A percentile compares a stretch with the other conserved stretches of the same genome.
These are phyloP conservation scores for Apiospora rasikravindrae DNA, from an alignment of 2,329 filamentous ascomycete species.

Conservation along the genomic window DNA sequence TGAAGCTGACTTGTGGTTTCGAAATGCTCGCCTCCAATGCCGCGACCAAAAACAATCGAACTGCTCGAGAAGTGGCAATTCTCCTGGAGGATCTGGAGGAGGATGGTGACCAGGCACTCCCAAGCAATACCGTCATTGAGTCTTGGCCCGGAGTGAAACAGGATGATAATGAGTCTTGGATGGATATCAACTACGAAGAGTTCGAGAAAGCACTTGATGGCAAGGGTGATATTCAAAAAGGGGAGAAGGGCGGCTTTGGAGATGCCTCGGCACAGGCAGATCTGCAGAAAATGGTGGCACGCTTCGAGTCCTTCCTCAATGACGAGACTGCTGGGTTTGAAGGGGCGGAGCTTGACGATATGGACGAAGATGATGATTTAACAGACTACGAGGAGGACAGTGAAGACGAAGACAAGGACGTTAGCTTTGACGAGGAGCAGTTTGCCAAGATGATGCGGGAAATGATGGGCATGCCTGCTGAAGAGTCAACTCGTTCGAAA, in stretches of 20 bases:
- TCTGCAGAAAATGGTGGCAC: conserved; percentile 86
- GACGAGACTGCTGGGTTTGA: conserved; percentile 83
- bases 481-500: conserved; percentile 15
- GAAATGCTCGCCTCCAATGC: conserved; percentile 81
- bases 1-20: conserved; percentile 90
- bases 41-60: conserved; percentile 69
- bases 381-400: conserved; percentile 57
- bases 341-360: conserved; percentile 74
- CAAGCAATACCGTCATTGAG: conserved; percentile 74
- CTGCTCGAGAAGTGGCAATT: conserved; percentile 76
- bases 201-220: conserved; percentile 80
- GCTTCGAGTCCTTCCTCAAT: conserved; percentile 92
- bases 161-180: conserved; percentile 89
- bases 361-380: conserved; percentile 68
- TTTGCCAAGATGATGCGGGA: conserved; percentile 89
- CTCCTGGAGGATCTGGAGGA: conserved; percentile 76
- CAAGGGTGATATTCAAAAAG: conserved; percentile 39
- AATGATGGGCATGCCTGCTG: conserved; percentile 74
- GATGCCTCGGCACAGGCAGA: conserved; percentile 73
- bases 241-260: conserved; percentile 56
- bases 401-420: conserved; percentile 74
- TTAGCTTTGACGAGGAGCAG: conserved; percentile 82
- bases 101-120: conserved; percentile 70
- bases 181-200: conserved; percentile 89
- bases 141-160: conserved; percentile 65